phyloP scores from a whole-genome alignment of 805 yeast genomes.

The Torulaspora maleeae region DNA sequence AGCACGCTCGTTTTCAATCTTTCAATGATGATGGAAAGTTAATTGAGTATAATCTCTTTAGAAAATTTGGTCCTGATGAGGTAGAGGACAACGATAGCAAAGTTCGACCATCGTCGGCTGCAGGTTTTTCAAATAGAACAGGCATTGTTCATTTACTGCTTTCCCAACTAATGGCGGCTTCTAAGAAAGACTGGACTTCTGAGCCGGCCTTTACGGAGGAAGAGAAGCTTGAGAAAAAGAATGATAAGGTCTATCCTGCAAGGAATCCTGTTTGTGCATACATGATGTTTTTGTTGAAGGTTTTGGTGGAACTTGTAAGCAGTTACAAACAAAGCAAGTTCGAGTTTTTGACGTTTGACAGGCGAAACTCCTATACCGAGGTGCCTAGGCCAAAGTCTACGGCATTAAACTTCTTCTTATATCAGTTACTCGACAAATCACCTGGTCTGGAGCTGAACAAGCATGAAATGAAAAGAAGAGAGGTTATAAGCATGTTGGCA shows the following conservation, averaged over 20 bases:
- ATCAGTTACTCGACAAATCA: conserved; percentile 59
- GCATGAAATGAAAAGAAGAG: conserved; percentile 46
- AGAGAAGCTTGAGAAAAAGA: conserved; percentile 31
- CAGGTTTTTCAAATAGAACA: conserved; percentile 32
- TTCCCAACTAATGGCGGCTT: conserved; percentile 56
- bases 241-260: conserved; percentile 37
- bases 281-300: conserved; percentile 61
- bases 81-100: conserved; percentile 12
- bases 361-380: conserved; percentile 42
- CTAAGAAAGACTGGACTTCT: conserved; percentile 40
- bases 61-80: conserved; percentile 25
- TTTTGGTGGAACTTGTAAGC: conserved; percentile 63
- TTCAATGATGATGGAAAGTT: conserved; percentile 39
- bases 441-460: conserved; percentile 37
- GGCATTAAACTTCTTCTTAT: conserved; percentile 69
- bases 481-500: conserved; percentile 57
- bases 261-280: conserved; percentile 59
- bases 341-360: conserved; percentile 75
- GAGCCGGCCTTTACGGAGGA: conserved; percentile 35
- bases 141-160: conserved; percentile 63
- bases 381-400: conserved; percentile 67
- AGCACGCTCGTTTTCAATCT: conserved; percentile 41
- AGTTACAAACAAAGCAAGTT: conserved; percentile 78
- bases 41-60: conserved; percentile 26
- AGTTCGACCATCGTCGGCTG: conserved; percentile 15